Percentiles rank a stretch among this genome's conserved stretches.
Conservation (phyloP, 345 rosid species). For the Passiflora organensis region DNA sequence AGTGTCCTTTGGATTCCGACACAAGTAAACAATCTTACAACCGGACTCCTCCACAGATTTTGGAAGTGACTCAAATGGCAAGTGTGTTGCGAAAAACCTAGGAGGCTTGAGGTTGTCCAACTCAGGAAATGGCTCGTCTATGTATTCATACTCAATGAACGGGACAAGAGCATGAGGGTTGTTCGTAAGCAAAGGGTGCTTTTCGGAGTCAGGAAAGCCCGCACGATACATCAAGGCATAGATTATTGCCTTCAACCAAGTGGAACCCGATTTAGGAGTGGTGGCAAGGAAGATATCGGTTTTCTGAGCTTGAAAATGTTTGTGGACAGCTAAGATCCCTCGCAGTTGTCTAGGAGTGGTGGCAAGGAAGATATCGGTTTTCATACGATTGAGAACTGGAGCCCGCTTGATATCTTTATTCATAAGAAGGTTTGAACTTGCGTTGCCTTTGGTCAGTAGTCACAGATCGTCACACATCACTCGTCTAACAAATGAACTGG, state of each 20-base stretch:
- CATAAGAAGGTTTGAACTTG: too few relatives aligned
- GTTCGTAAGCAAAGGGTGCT: slow-evolving; percentile 44
- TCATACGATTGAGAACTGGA: too few relatives aligned
- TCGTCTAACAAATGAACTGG: too few relatives aligned
- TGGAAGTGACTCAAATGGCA: slow-evolving; percentile 32
- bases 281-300: slow-evolving; percentile 19
- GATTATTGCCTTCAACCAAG: slow-evolving; percentile 52
- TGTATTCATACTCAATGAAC: slow-evolving; percentile 33
- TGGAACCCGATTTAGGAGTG: slow-evolving; percentile 30
- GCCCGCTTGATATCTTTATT: too few relatives aligned
- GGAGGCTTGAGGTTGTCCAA: slow-evolving; percentile 30
- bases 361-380: too few relatives aligned
- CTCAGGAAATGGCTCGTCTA: slow-evolving; percentile 18
- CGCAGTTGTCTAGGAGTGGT: too few relatives aligned
- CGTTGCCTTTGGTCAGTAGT: too few relatives aligned
- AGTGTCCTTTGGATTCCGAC: slow-evolving; percentile 57
- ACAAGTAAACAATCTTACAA: slow-evolving; percentile 49
- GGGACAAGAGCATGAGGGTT: slow-evolving; percentile 59
- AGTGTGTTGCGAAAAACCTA: slow-evolving; percentile 40
- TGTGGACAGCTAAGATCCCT: too few relatives aligned
- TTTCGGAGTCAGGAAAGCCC: slow-evolving; percentile 4
- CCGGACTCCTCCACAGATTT: slow-evolving; percentile 25
- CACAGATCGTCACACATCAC: too few relatives aligned
- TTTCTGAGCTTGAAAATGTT: too few relatives aligned
- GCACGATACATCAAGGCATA: slow-evolving; percentile 29